phyloP scores from a whole-genome alignment of 345 rosid genomes.

The Hevea brasiliensis region DNA sequence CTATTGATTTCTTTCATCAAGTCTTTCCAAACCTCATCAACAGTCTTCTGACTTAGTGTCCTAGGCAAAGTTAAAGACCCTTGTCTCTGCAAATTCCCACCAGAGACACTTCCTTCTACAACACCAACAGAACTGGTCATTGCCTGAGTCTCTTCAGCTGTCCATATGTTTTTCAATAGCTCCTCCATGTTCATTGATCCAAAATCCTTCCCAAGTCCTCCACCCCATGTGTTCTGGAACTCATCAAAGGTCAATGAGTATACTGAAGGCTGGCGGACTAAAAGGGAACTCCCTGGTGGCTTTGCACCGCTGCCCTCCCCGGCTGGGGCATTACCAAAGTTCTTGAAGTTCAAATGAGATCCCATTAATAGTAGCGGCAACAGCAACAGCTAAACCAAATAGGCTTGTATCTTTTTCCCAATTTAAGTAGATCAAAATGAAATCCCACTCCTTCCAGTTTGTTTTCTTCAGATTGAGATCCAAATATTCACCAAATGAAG shows the following conservation, averaged over 20 bases:
- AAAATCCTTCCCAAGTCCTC: constrained; percentile 30
- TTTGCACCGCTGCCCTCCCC: constrained; percentile 17
- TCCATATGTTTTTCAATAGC: constrained; percentile 34
- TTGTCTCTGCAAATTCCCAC: constrained; percentile 63
- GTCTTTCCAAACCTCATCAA: constrained; percentile 36
- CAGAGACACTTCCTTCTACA: constrained; percentile 20
- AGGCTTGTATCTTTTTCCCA: constrained; percentile 17
- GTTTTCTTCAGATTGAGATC: constrained; percentile 24
- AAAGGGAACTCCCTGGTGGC: constrained; percentile 10
- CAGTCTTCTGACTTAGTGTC: constrained; percentile 38
- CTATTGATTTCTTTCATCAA: constrained; percentile 23
- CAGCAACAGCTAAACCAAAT: constrained; percentile 9
- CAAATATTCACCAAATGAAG: constrained; percentile 21
- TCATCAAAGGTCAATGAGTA: constrained; percentile 38
- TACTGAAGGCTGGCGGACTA: constrained; percentile 29
- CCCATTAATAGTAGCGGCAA: constrained; percentile 43
- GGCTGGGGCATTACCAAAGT: constrained; percentile 5
- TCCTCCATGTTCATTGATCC: constrained; percentile 42
- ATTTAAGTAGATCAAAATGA: constrained; percentile 16
- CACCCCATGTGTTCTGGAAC: constrained; percentile 33
- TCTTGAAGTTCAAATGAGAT: constrained; percentile 36
- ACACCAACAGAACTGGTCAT: constrained; percentile 18
- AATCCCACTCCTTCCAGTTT: constrained; percentile 16
- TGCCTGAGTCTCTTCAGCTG: constrained; percentile 34
- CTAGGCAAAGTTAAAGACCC: constrained; percentile 40